Evolutionary conservation across 768 basidiomycete species (phyloP), one percentile per base, ranked within the genome.

Genomic region (Naematelia encephala): DNA sequence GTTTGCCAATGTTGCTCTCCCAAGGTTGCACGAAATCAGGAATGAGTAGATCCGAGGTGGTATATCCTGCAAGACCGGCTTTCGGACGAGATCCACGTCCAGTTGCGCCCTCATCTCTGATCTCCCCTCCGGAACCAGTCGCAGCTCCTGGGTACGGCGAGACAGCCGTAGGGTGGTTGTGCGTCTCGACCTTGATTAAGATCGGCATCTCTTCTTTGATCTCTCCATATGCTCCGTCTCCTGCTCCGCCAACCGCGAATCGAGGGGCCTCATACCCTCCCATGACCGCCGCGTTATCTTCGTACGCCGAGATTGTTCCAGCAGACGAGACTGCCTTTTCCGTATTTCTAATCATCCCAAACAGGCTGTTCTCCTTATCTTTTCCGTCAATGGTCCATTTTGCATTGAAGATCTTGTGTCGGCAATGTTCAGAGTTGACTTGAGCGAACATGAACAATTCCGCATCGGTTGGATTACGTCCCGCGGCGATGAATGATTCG

Each of bases 361-460:
- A 99, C 21, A 98, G 84, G 3, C 90, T 89, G 46, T 80, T 80
- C 57, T 87, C 83, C 67, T 85, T 81, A 11, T 81, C 69, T 42
- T 81, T 68, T 1, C 82, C 87, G 68, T 97, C 88, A 64, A 99
- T 84, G 11, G 85, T 89, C 96, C 96, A 99, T 14, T 88, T 83
- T 0, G 96, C 93, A 74, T 99, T 99, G 82, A 98, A 99, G 67
- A 97, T 98, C 80, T 99, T 99, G 82, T 99, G 96, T 29, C 96
- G 84, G 77, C 96, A 99, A 73, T 98, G 96, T 77, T 99, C 96
- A n/a, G 93, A 97, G 80, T 99, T 99, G 76, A 99, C 94, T 74
- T 99, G 96, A 2, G 96, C 94, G 77, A 98, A 99, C 96, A 98
- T 99, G 84, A 99, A 99, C 5, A 99, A 82, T 75, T 99, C 96